Evolutionary conservation across 2,329 filamentous ascomycete species (phyloP), one percentile per base, ranked within the genome.

Genomic region (Cordyceps javanica): DNA sequence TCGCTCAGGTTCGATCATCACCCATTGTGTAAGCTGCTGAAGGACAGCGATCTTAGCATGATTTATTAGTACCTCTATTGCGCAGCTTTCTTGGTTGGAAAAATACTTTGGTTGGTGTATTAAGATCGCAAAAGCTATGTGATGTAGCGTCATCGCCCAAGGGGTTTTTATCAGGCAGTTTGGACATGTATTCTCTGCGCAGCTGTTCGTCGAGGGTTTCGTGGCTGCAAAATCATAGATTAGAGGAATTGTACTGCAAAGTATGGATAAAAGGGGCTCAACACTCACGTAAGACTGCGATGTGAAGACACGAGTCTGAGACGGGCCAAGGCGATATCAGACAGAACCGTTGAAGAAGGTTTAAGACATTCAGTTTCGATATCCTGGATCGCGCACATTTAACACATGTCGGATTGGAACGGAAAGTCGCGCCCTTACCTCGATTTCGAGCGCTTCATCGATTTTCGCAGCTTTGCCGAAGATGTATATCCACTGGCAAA

Each of bases 201-300:
- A 91, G 88, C 69, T 97, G 96, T 67, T 97, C 91, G 69, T 97
- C 91, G 65, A 97, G 96, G 50, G 94, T 87, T 3, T 95, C 91
- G 54, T 80, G 83, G 1, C 92, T 97, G 65, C 51, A 70, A 64
- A 10, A 30, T 9, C 1, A n/a, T 38, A 13, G 2, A 39, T 55
- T 30, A 55, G 42, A 45, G 36, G n/a, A 25, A 57, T 19, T 32
- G 30, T 32, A 23, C 36, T 59, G 23, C 62, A 62, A 42, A 14
- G 10, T 39, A 14, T n/a, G 11, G 26, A 23, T 4, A 26, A 28
- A 21, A 13, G 19, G 46, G 39, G 25, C 58, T 25, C 50, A 34
- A 42, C 61, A 80, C 89, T 64, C 82, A 96, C 91, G 88, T 95
- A 49, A 97, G 78, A 62, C 92, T 92, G 62, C 92, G 88, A 76